A percentile compares a stretch with the other conserved stretches of the same genome.
Evolutionary conservation across 2,329 filamentous ascomycete species (phyloP).

Genomic region (Huntiella savannae): DNA sequence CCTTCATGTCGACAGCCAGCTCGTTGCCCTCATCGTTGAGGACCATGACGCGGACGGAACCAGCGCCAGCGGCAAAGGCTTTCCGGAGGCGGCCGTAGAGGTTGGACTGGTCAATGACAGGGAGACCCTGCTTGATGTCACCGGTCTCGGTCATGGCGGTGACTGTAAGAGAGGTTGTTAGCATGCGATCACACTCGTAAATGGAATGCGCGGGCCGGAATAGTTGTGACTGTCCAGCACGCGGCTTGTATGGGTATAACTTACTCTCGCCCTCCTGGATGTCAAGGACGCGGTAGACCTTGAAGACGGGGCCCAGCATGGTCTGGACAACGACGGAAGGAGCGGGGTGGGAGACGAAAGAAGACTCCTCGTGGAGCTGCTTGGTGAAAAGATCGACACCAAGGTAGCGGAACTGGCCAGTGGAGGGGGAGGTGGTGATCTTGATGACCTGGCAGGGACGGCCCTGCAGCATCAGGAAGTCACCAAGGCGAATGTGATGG

Average conservation of each 20-base stretch:
- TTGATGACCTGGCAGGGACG: conserved; percentile 99
- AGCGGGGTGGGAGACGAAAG: conserved; percentile 90
- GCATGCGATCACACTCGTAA: conserved; percentile 9
- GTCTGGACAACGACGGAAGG: conserved; percentile 97
- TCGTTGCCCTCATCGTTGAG: conserved; percentile 85
- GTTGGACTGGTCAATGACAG: conserved; percentile 87
- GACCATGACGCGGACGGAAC: conserved; percentile 85
- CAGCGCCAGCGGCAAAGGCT: conserved; percentile 79
- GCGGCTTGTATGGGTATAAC: neutral
- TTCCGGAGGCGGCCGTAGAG: conserved; percentile 64
- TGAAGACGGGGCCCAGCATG: conserved; percentile 98
- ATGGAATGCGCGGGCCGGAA: neutral
- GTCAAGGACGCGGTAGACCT: conserved; percentile 99
- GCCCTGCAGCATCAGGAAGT: conserved; percentile 96
- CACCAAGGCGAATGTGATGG: conserved; percentile 98
- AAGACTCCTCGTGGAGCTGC: conserved; percentile 97
- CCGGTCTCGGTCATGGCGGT: conserved; percentile 98
- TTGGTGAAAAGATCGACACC: conserved; percentile 99
- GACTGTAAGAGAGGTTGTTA: conserved; percentile 23
- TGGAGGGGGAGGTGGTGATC: conserved; percentile 94
- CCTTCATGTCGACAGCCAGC: conserved; percentile 97
- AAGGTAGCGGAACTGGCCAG: conserved; percentile 98
- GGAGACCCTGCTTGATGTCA: conserved; percentile 90
- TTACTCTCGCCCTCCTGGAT: conserved; percentile 53
- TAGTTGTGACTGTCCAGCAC: neutral